These are phyloP conservation scores for Fusarium nematophilum DNA, from an alignment of 2,329 filamentous ascomycete species.

Conservation along the genomic window DNA sequence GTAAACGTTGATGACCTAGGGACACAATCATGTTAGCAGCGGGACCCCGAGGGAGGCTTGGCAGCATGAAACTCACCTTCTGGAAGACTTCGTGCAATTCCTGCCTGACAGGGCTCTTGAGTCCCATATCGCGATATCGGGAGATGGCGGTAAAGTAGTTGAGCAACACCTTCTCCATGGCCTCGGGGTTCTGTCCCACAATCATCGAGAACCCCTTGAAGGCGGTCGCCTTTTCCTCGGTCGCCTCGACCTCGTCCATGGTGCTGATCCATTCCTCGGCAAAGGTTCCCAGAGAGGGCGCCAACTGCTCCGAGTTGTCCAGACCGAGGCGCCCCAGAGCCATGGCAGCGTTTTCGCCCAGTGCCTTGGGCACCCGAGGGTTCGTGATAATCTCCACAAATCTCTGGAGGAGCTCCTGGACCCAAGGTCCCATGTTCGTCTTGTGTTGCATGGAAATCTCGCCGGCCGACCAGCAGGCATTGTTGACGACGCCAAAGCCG, in stretches of 20 bases:
- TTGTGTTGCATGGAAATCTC: slow-evolving; percentile 88
- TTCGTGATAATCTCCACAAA: slow-evolving; percentile 87
- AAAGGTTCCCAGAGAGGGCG: slow-evolving; percentile 82
- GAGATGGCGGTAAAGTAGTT: slow-evolving; percentile 89
- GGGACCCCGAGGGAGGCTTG: no score
- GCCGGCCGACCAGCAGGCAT: slow-evolving; percentile 96
- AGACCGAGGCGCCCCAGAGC: slow-evolving; percentile 89
- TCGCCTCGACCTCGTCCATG: slow-evolving; percentile 87
- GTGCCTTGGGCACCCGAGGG: slow-evolving; percentile 83
- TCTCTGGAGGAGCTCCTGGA: slow-evolving; percentile 80
- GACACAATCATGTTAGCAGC: not conserved
- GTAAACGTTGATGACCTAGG: slow-evolving; percentile 66
- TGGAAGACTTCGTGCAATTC: slow-evolving; percentile 80
- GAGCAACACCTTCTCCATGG: slow-evolving; percentile 87
- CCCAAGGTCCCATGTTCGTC: slow-evolving; percentile 79
- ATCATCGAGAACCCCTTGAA: slow-evolving; percentile 90
- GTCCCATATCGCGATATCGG: slow-evolving; percentile 74
- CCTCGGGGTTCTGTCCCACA: slow-evolving; percentile 86
- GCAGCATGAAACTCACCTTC: slow-evolving; percentile 65
- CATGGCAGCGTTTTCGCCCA: slow-evolving; percentile 94
- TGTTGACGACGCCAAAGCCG: slow-evolving; percentile 94
- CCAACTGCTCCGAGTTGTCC: slow-evolving; percentile 79
- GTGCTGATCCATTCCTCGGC: slow-evolving; percentile 83
- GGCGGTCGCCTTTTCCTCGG: slow-evolving; percentile 93
- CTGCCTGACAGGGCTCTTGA: slow-evolving; percentile 70